A percentile compares a stretch with the other conserved stretches of the same genome.
Conservation (phyloP, 371 early-diverging fungal genomes). For the Rhizopus arrhizus region DNA sequence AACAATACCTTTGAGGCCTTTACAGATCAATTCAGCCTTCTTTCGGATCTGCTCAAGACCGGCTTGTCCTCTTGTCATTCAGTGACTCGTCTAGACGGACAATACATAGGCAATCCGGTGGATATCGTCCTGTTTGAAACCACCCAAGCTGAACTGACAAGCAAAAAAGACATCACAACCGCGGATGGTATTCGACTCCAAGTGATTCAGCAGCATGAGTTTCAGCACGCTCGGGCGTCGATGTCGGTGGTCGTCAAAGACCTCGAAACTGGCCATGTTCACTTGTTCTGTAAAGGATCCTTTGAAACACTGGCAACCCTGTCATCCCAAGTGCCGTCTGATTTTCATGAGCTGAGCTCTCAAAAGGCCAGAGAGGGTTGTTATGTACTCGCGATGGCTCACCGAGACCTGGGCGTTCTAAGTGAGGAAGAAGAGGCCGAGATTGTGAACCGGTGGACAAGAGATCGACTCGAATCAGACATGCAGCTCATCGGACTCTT, state of each 20-base stretch:
- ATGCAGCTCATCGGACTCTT: slow-evolving; percentile 67
- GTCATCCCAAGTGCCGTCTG: slow-evolving; percentile 49
- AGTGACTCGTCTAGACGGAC: slow-evolving; percentile 57
- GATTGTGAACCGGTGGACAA: slow-evolving; percentile 31
- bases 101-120: slow-evolving; percentile 82
- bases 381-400: slow-evolving; percentile 77
- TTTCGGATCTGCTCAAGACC: slow-evolving; percentile 30
- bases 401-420: slow-evolving; percentile 50
- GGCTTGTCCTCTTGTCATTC: slow-evolving; percentile 80
- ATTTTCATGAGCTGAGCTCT: slow-evolving; percentile 53
- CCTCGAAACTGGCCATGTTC: slow-evolving; percentile 39
- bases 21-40: not conserved
- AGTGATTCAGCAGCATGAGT: slow-evolving; percentile 77
- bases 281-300: slow-evolving; percentile 78
- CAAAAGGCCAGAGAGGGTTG: slow-evolving; percentile 70
- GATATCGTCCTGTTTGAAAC: slow-evolving; percentile 84
- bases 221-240: slow-evolving; percentile 76
- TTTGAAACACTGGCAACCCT: slow-evolving; percentile 69
- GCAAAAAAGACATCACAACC: not conserved
- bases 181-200: slow-evolving; percentile 6
- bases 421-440: slow-evolving; percentile 31
- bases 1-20: slow-evolving; percentile 1
- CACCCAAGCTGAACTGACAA: slow-evolving; percentile 35
- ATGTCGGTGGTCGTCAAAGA: slow-evolving; percentile 76
- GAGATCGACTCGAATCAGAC: slow-evolving; percentile 67